phyloP scores from a whole-genome alignment of 495 filamentous ascomycete genomes.

The Hypoxylon rickii region DNA sequence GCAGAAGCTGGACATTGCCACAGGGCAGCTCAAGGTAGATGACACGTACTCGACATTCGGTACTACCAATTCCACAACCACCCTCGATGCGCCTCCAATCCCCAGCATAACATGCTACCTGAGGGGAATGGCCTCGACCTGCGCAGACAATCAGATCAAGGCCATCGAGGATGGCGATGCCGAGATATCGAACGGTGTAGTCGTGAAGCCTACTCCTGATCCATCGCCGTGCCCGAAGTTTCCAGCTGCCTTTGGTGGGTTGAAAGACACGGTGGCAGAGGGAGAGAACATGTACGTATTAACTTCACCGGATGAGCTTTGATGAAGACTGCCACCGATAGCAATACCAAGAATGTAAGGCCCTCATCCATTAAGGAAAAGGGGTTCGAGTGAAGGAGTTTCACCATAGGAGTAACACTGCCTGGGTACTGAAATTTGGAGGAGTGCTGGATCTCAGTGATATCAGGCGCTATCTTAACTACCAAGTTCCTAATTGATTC shows the following conservation, averaged over 20 bases:
- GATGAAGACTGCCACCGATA: not conserved
- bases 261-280: too few species aligned
- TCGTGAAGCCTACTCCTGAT: conserved; percentile 7
- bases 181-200: conserved; percentile 17
- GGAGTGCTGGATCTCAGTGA: too few species aligned
- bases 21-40: conserved; percentile 47
- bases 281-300: too few species aligned
- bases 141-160: conserved; percentile 28
- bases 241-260: too few species aligned
- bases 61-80: conserved; percentile 3
- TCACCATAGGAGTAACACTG: too few species aligned
- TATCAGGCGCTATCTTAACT: too few species aligned
- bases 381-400: too few species aligned
- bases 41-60: conserved; percentile 16
- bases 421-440: too few species aligned
- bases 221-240: too few species aligned
- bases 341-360: too few species aligned
- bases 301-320: not conserved
- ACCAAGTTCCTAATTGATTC: too few species aligned
- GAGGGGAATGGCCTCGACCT: conserved; percentile 22
- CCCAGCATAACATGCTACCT: conserved; percentile 21
- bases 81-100: conserved; percentile 4
- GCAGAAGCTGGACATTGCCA: conserved; percentile 60
- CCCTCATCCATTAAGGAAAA: too few species aligned
- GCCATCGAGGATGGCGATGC: conserved; percentile 18